Evolutionary conservation across 2,329 filamentous ascomycete genomes (phyloP), one percentile per base, ranked within the genome.

Genomic region (Arthrobotrys pseudoclavata): DNA sequence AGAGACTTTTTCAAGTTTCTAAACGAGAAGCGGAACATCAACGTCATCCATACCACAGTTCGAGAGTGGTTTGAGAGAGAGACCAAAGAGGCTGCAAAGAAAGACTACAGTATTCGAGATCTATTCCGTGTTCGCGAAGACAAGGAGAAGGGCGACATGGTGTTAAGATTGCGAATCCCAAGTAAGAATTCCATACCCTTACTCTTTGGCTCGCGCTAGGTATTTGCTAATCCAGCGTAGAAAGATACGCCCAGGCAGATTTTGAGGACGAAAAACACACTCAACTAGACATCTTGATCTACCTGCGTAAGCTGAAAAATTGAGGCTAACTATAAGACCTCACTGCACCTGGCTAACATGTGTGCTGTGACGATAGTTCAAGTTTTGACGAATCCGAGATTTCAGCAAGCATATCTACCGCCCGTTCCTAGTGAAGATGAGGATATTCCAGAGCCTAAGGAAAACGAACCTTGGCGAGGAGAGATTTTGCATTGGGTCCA

Each of bases 1-100:
- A 55, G 70, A 7, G 63, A 76, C 13, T 76, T 69, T 64, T 76
- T 76, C 63, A 75, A 69, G 48, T 69, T 69, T 40, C 50, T 22
- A 1, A 26, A 69, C n/a, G 48, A 47, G 4, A 69, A 57, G n/a
- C 29, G n/a, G 12, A 55, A 22, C 18, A 57, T 76, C 4, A 50
- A 60, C 24, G 37, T 69, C 7, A 60, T 76, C 18, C 71, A 76
- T 22, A 76, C 62, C 20, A 64, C 71, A 5, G 64, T 76, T 24
- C 71, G 64, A 4, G 71, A 69, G 18, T 76, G 71, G 71, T 60
- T 76, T 15, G 71, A 76, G 24, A 60, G 63, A 40, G 71, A 76
- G n/a, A 18, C 55, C 4, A 42, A 57, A 20, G 63, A 69, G 34
- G 34, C 53, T 9, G 31, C 12, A 18, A 52, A 52, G 48, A 52